These are phyloP conservation scores for Solanum neorickii DNA, from an alignment of 257 asterid species.

Conservation along the genomic window DNA sequence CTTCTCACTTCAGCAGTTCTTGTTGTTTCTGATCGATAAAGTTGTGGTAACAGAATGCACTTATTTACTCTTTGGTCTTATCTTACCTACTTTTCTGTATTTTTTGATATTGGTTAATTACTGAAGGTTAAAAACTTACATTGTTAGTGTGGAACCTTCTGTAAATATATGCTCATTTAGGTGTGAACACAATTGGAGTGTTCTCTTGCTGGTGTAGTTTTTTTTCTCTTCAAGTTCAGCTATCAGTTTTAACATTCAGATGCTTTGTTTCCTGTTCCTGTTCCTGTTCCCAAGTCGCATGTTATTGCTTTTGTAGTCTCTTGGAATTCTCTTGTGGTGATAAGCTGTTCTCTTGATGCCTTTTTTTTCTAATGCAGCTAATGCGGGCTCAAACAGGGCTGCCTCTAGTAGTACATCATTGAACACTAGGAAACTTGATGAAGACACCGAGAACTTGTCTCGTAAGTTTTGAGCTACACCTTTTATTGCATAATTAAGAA, in stretches of 20 bases:
- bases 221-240: background rate
- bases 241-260: background rate
- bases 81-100: background rate
- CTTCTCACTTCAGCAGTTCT: background rate
- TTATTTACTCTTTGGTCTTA: background rate
- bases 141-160: background rate
- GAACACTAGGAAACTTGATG: conserved; percentile 89
- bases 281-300: background rate
- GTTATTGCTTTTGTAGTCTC: background rate
- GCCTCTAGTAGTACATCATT: conserved; percentile 63
- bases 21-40: background rate
- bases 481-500: background rate
- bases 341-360: background rate
- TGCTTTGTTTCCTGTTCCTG: background rate
- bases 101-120: background rate
- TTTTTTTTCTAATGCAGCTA: conserved; percentile 37
- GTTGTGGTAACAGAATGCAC: background rate
- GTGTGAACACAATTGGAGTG: background rate
- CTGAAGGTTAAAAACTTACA: background rate
- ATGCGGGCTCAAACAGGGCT: conserved; percentile 83
- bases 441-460: conserved; percentile 78
- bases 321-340: background rate
- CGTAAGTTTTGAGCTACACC: conserved; percentile 50
- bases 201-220: background rate
- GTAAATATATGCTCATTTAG: background rate